Percentiles rank a stretch among this genome's conserved stretches.
Conservation (phyloP, 2,329 filamentous ascomycete genomes). For the Elsinoe necatrix region DNA sequence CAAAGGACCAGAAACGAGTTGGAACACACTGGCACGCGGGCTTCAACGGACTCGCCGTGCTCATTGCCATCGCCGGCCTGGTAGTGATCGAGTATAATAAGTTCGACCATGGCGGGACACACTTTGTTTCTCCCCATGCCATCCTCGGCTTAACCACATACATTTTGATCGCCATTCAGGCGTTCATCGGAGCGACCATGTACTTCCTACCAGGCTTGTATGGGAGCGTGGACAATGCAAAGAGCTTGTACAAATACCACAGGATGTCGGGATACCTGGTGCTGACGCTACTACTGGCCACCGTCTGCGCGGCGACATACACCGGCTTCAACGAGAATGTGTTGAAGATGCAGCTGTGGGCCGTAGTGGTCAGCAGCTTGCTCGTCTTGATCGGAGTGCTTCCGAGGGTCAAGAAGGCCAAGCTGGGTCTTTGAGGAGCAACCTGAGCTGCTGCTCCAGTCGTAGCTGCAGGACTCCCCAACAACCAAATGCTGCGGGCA, state of each 20-base stretch:
- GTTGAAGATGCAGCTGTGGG: conserved; percentile 68
- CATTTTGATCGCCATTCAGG: conserved; percentile 61
- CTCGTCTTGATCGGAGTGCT: conserved; percentile 64
- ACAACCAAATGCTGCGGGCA: too few relatives aligned
- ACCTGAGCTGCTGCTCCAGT: neutral
- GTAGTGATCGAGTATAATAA: conserved; percentile 80
- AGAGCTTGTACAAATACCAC: conserved; percentile 85
- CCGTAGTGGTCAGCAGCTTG: conserved; percentile 55
- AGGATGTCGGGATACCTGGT: conserved; percentile 67
- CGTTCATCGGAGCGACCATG: conserved; percentile 71
- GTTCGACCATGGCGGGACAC: conserved; percentile 52
- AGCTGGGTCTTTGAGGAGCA: conserved; percentile 50
- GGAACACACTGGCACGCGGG: conserved; percentile 58
- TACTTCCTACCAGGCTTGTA: conserved; percentile 68
- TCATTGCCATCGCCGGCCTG: conserved; percentile 56
- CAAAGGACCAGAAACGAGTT: conserved; percentile 60
- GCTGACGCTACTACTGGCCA: conserved; percentile 61
- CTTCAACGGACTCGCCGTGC: conserved; percentile 59
- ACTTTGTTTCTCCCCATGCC: conserved; percentile 75
- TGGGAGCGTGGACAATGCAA: conserved; percentile 70
- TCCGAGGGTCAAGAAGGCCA: conserved; percentile 71
- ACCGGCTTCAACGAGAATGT: conserved; percentile 65
- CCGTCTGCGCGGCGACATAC: conserved; percentile 64
- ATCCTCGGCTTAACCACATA: conserved; percentile 74
- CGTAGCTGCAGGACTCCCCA: neutral